phyloP scores from a whole-genome alignment of 1,284 basidiomycete genomes.

The Gymnopus androsaceus region DNA sequence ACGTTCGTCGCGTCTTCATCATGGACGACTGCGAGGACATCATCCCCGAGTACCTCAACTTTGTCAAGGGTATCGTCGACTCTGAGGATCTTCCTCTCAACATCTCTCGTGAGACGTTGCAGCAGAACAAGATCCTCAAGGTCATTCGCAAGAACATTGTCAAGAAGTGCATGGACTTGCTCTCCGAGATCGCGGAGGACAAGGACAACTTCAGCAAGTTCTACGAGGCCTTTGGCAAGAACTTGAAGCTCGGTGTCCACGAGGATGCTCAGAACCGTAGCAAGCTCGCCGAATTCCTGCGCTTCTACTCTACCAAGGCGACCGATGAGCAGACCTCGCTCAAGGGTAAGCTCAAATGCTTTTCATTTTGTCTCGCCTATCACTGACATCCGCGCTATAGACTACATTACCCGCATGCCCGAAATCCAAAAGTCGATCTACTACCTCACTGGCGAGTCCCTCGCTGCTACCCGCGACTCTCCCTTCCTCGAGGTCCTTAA shows the following conservation, averaged over 20 bases:
- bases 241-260: constrained; percentile 98
- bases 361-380: not conserved
- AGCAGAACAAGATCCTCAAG: constrained; percentile 99
- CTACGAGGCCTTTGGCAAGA: constrained; percentile 96
- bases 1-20: constrained; percentile 99
- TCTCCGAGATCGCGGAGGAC: constrained; percentile 98
- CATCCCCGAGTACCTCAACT: constrained; percentile 99
- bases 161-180: constrained; percentile 96
- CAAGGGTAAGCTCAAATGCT: constrained; percentile 64
- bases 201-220: constrained; percentile 99
- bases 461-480: constrained; percentile 89
- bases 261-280: constrained; percentile 98
- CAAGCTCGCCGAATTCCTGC: constrained; percentile 99
- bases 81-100: constrained; percentile 99
- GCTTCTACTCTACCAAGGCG: constrained; percentile 98
- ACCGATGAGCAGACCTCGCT: constrained; percentile 91
- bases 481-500: constrained; percentile 99
- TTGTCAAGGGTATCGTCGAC: constrained; percentile 99
- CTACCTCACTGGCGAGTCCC: constrained; percentile 98
- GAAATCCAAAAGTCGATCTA: constrained; percentile 99
- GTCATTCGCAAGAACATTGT: constrained; percentile 98
- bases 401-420: constrained; percentile 99
- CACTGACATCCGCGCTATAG: constrained; percentile 40
- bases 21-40: constrained; percentile 99
- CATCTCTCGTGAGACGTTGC: constrained; percentile 99